Conservation (phyloP, 73 alveolate genomes). For the Stentor coeruleus region DNA sequence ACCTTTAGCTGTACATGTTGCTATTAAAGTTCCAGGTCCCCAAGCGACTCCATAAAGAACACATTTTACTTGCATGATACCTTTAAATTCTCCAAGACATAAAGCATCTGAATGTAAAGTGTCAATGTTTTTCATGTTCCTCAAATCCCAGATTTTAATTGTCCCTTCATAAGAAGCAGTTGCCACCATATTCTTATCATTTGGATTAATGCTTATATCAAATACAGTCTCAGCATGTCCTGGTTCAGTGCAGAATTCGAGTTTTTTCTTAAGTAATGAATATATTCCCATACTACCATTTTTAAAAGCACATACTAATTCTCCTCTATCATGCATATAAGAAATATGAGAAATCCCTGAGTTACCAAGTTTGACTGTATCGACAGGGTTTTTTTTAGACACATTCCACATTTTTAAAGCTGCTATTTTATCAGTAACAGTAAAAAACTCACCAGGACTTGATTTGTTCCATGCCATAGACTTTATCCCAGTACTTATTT, state of each 20-base stretch:
- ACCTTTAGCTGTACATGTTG: background rate
- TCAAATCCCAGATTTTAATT: constrained; percentile 73
- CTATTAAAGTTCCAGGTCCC: constrained; percentile 3
- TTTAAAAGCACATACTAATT: background rate
- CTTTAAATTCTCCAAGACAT: background rate
- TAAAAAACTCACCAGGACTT: constrained; percentile 75
- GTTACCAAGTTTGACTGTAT: constrained; percentile 57
- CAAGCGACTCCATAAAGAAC: background rate
- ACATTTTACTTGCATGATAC: background rate
- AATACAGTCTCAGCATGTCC: constrained; percentile 86
- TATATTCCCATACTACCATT: constrained; percentile 71
- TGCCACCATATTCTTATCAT: constrained; percentile 69
- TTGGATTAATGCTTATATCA: constrained; percentile 77
- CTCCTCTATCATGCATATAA: background rate
- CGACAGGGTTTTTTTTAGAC: constrained; percentile 58
- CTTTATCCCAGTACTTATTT: constrained; percentile 60
- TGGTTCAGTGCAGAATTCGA: constrained; percentile 57
- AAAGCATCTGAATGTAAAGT: constrained; percentile 6
- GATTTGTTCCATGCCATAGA: constrained; percentile 66
- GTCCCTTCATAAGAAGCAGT: constrained; percentile 80
- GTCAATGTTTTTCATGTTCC: constrained; percentile 32
- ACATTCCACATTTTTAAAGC: constrained; percentile 74
- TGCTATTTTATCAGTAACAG: constrained; percentile 61
- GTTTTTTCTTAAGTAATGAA: constrained; percentile 51
- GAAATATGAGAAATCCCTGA: constrained; percentile 51